These are phyloP conservation scores for Cercospora sojina DNA, from an alignment of 2,329 filamentous ascomycete genomes.

Conservation along the genomic window DNA sequence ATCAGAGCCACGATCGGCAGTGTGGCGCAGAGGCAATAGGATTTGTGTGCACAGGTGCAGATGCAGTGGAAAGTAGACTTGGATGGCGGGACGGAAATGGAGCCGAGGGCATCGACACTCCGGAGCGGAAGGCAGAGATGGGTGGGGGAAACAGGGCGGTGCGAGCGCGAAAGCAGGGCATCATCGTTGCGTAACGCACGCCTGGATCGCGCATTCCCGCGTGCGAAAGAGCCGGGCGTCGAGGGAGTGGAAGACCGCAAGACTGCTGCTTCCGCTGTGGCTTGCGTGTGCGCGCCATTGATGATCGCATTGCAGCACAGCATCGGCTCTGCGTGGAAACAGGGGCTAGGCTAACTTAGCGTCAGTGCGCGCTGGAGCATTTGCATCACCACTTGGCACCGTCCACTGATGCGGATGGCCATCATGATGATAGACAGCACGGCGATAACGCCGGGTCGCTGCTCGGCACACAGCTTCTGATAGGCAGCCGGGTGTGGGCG, in stretches of 20 bases:
- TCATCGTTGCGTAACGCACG: background rate
- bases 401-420: background rate
- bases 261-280: background rate
- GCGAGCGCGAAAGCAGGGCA: background rate
- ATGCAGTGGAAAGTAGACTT: background rate
- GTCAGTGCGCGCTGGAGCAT: background rate
- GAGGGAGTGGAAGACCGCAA: too few species aligned
- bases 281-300: background rate
- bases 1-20: background rate
- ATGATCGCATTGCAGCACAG: background rate
- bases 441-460: background rate
- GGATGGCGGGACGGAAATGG: background rate
- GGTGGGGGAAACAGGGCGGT: background rate
- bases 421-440: background rate
- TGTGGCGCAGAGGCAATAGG: background rate
- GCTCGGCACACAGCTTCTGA: background rate
- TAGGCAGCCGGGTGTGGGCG: background rate
- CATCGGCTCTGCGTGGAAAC: background rate
- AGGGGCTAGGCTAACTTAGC: too few species aligned
- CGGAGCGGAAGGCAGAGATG: background rate
- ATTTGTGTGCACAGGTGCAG: background rate
- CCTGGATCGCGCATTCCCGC: background rate
- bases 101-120: background rate
- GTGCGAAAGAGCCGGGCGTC: background rate
- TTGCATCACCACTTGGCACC: background rate